These are phyloP conservation scores for Trypanosoma melophagium DNA, from an alignment of 208 protist species.

Conservation along the genomic window DNA sequence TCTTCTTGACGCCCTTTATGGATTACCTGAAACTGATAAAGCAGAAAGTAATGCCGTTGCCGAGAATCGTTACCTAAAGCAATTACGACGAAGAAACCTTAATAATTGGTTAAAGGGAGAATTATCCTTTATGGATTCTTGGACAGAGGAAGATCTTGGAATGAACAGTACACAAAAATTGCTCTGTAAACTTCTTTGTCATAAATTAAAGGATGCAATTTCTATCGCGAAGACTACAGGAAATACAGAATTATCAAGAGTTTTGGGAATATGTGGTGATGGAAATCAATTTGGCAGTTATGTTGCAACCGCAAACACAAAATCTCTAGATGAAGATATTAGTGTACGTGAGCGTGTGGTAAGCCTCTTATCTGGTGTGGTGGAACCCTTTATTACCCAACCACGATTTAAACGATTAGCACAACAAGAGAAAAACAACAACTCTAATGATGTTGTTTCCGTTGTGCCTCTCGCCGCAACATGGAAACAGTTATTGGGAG, in stretches of 20 bases:
- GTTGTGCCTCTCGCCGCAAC: conserved; percentile 57
- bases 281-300: conserved; percentile 85
- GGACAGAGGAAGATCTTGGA: conserved; percentile 15
- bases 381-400: conserved; percentile 78
- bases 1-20: conserved; percentile 82
- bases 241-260: conserved; percentile 60
- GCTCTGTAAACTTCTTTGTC: conserved; percentile 76
- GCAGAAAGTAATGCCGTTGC: conserved; percentile 58
- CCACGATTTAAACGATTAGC: conserved; percentile 46
- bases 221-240: conserved; percentile 38
- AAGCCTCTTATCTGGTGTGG: conserved; percentile 74
- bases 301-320: conserved; percentile 54
- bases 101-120: conserved; percentile 69
- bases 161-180: conserved; percentile 51
- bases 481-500: conserved; percentile 89
- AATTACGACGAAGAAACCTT: conserved; percentile 78
- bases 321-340: conserved; percentile 39
- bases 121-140: conserved; percentile 41
- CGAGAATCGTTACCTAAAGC: conserved; percentile 70
- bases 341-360: conserved; percentile 74
- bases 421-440: too few relatives aligned
- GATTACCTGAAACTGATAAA: conserved; percentile 67
- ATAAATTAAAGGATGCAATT: conserved; percentile 67
- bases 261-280: conserved; percentile 78
- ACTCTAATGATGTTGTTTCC: conserved; percentile 18